These are phyloP conservation scores for Wickerhamiella brachini DNA, from an alignment of 805 yeast species.

Conservation along the genomic window DNA sequence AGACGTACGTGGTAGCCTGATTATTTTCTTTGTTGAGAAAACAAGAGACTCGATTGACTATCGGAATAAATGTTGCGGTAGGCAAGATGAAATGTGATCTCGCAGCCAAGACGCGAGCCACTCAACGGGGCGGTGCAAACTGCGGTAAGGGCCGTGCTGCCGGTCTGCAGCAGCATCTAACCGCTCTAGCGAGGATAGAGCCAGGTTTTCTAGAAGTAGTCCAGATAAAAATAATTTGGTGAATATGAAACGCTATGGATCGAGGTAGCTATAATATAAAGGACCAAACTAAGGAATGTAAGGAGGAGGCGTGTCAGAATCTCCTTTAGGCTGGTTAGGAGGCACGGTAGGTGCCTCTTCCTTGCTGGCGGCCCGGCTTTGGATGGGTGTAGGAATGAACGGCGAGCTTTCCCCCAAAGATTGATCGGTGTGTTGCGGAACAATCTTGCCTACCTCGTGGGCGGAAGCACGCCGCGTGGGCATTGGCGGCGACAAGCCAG, in stretches of 20 bases:
- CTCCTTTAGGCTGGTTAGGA: not conserved
- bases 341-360: not conserved
- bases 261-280: too few species aligned
- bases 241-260: too few species aligned
- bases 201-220: too few species aligned
- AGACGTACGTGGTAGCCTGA: not conserved
- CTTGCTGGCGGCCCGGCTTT: not conserved
- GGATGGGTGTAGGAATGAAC: not conserved
- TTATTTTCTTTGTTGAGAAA: too few species aligned
- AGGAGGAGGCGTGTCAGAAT: not conserved
- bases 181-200: too few species aligned
- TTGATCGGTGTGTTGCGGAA: not conserved
- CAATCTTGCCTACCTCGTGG: not conserved
- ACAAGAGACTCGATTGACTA: too few species aligned
- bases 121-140: not conserved
- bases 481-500: not conserved
- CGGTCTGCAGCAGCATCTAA: too few species aligned
- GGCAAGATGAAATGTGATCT: not conserved
- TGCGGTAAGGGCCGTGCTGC: not conserved
- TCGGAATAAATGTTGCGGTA: too few species aligned
- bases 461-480: too few species aligned
- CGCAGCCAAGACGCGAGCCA: not conserved
- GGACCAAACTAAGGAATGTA: not conserved
- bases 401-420: not conserved
- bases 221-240: too few species aligned